Evolutionary conservation across 2,329 filamentous ascomycete species (phyloP), one percentile per base, ranked within the genome.

Genomic region (Knoxdaviesia capensis): DNA sequence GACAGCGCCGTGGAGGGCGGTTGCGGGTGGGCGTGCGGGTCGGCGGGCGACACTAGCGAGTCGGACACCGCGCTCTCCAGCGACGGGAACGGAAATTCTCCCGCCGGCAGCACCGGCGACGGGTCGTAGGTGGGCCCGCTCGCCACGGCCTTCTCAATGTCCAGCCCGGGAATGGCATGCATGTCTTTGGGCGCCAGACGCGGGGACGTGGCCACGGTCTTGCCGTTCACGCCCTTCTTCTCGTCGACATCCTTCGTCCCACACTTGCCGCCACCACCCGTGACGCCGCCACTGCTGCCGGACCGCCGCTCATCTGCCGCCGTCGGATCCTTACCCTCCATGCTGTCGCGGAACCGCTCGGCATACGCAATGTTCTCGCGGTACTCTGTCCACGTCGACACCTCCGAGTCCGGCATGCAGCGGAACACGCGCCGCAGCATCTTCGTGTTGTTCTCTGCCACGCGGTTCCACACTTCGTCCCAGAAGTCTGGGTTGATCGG

Each of bases 351-450:
- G 63, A 98, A 94, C 38, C 77, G 73, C 49, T 80, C 75, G 11
- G 71, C 69, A 55, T 94, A 96, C 5, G 76, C 69, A 42, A 73
- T 68, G 53, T 81, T 93, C 49, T 92, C 80, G 48, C 83, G 80
- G 59, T 98, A 98, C 48, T 93, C 82, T 49, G 81, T 77, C 90
- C 90, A 98, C 37, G 81, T 88, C 48, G 76, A 79, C 30, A 94
- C 90, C 54, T 94, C 85, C 41, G 78, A 94, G 56, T 98, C 90
- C 1, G 90, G 90, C 82, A 93, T 92, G 59, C 87, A 94, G 39
- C 87, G 77, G 64, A 98, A 98, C 6, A 98, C 88, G 46, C 81
- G 76, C 32, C 90, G 80, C 62, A 83, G 98, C 39, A 98, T 71
- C 55, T 86, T 88, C 3, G 90, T 98, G 56, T 98, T 98, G 63